Evolutionary conservation across 345 rosid genomes (phyloP).

Genomic region (Xanthoceras sorbifolium): DNA sequence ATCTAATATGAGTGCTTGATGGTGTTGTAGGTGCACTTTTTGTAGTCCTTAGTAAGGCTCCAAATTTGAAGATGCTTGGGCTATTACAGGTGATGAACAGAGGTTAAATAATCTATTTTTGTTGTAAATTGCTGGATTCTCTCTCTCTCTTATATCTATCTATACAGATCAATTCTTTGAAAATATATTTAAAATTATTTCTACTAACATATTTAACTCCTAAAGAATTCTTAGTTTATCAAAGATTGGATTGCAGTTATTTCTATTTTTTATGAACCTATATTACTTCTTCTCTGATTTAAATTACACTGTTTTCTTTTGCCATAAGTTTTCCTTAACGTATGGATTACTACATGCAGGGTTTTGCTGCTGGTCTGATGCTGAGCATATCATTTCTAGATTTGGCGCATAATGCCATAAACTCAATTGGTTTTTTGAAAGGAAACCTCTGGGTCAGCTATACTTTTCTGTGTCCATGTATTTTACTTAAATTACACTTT

Average conservation of each 20-base stretch:
- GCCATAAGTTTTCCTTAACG: slow-evolving; percentile 26
- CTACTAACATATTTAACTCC: slow-evolving; percentile 1
- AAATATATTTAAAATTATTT: not conserved
- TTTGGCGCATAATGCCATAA: slow-evolving; percentile 95
- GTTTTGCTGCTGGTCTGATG: slow-evolving; percentile 98
- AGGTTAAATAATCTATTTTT: slow-evolving; percentile 14
- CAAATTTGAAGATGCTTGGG: slow-evolving; percentile 96
- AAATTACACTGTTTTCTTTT: not conserved
- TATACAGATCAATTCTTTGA: too few relatives aligned
- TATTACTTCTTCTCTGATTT: slow-evolving; percentile 5
- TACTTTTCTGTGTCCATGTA: slow-evolving; percentile 23
- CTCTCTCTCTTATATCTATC: not conserved
- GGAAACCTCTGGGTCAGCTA: slow-evolving; percentile 93
- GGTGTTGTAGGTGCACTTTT: slow-evolving; percentile 74
- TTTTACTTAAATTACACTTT: slow-evolving; percentile 6
- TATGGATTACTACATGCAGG: slow-evolving; percentile 50
- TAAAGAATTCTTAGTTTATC: slow-evolving; percentile 5
- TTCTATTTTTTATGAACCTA: not conserved
- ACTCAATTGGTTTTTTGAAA: slow-evolving; percentile 91
- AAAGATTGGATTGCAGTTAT: slow-evolving; percentile 11
- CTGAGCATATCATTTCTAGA: slow-evolving; percentile 96
- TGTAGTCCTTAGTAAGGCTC: slow-evolving; percentile 73
- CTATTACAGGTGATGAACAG: slow-evolving; percentile 70
- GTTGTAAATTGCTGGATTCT: slow-evolving; percentile 5
- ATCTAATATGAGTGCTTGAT: slow-evolving; percentile 14